phyloP scores from a whole-genome alignment of 495 filamentous ascomycete species.

The Hypoxylon lenormandii region DNA sequence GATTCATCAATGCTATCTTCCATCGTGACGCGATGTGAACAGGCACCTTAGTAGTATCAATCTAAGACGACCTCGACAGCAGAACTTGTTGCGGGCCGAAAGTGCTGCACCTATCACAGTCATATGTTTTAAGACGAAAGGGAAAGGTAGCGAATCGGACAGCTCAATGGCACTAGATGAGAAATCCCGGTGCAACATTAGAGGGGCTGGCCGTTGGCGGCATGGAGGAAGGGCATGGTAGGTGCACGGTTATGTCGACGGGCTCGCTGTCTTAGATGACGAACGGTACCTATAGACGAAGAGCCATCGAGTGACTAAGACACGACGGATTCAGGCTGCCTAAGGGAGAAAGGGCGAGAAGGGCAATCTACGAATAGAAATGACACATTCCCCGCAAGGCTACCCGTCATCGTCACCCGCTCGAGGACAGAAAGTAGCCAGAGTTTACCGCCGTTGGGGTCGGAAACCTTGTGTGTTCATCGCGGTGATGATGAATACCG shows the following conservation, averaged over 20 bases:
- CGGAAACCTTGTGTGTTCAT: constrained; percentile 21
- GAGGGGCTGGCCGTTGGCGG: constrained; percentile 40
- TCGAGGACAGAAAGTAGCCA: constrained; percentile 18
- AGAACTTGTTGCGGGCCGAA: constrained; percentile 42
- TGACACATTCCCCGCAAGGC: constrained; percentile 39
- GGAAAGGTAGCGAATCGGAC: constrained; percentile 43
- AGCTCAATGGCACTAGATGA: constrained; percentile 33
- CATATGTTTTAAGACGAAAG: constrained; percentile 31
- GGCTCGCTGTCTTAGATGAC: constrained; percentile 23
- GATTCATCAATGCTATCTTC: constrained; percentile 26
- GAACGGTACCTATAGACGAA: constrained; percentile 5
- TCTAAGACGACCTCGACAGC: constrained; percentile 32
- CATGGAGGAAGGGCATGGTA: constrained; percentile 27
- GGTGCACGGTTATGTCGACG: constrained; percentile 22
- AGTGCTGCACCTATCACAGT: constrained; percentile 37
- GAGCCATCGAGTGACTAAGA: constrained; percentile 2
- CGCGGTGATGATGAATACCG: constrained; percentile 32
- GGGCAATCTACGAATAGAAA: not conserved
- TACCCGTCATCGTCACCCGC: constrained; percentile 4
- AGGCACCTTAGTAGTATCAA: constrained; percentile 5
- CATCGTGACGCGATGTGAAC: constrained; percentile 22
- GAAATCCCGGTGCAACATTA: constrained; percentile 47
- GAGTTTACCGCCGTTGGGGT: constrained; percentile 26
- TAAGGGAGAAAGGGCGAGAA: not conserved
- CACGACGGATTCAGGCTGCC: constrained; percentile 19